phyloP scores from a whole-genome alignment of 768 basidiomycete species.

The Pulveroboletus frians region DNA sequence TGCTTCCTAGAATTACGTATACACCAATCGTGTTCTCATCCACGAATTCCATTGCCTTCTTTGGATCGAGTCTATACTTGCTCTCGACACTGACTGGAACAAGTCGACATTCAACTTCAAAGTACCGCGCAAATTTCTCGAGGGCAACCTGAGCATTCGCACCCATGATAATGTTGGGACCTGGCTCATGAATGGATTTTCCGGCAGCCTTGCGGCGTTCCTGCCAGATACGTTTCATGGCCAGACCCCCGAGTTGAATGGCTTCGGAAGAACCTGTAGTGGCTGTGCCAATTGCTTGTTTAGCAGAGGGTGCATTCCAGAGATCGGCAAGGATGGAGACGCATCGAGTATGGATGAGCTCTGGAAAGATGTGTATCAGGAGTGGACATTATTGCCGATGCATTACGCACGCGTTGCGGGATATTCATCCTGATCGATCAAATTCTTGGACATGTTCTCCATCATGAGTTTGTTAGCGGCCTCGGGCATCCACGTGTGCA shows the following conservation, averaged over 20 bases:
- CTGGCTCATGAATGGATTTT: slow-evolving; percentile 61
- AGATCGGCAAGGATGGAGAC: slow-evolving; percentile 59
- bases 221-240: slow-evolving; percentile 70
- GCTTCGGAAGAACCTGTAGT: slow-evolving; percentile 62
- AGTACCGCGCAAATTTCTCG: slow-evolving; percentile 66
- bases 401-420: slow-evolving; percentile 44
- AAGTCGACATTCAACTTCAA: slow-evolving; percentile 59
- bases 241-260: slow-evolving; percentile 67
- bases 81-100: slow-evolving; percentile 62
- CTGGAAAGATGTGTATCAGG: slow-evolving; percentile 12
- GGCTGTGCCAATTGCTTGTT: slow-evolving; percentile 59
- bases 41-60: slow-evolving; percentile 56
- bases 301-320: slow-evolving; percentile 56
- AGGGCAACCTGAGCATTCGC: slow-evolving; percentile 68
- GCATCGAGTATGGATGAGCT: slow-evolving; percentile 42
- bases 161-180: slow-evolving; percentile 61
- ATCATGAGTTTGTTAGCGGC: slow-evolving; percentile 50
- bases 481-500: slow-evolving; percentile 60
- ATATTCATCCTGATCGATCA: slow-evolving; percentile 69
- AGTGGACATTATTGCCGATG: neutral
- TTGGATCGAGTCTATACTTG: slow-evolving; percentile 73
- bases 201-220: slow-evolving; percentile 59
- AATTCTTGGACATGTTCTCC: slow-evolving; percentile 63
- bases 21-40: slow-evolving; percentile 67
- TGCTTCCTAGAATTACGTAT: slow-evolving; percentile 57